Conservation (phyloP, 257 asterid genomes). For the Nicotiana tomentosiformis region DNA sequence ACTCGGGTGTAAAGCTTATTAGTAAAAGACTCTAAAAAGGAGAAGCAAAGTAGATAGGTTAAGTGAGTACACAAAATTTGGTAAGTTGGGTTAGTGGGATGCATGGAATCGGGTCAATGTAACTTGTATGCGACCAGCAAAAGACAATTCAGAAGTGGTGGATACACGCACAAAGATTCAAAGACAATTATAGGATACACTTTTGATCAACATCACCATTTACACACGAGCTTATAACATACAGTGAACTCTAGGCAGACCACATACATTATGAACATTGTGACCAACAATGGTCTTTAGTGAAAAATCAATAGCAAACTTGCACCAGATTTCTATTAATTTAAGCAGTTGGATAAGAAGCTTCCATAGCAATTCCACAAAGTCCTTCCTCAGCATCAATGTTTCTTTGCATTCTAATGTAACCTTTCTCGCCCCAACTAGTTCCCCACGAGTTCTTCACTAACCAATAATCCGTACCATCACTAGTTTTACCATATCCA, state of each 20-base stretch:
- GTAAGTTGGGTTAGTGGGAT: not conserved
- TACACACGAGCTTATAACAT: not conserved
- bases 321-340: not conserved
- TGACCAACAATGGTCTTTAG: not conserved
- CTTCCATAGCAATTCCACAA: not conserved
- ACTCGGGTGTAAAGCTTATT: too few species aligned
- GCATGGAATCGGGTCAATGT: not conserved
- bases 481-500: not conserved
- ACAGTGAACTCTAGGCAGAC: not conserved
- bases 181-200: not conserved
- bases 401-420: not conserved
- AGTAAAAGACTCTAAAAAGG: too few species aligned
- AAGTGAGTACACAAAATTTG: not conserved
- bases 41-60: too few species aligned
- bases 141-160: not conserved
- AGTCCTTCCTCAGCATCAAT: not conserved
- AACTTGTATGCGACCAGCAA: not conserved
- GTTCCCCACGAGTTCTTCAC: constrained; percentile 1
- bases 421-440: not conserved
- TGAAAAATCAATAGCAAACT: not conserved
- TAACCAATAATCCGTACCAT: not conserved
- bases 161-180: not conserved
- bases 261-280: not conserved
- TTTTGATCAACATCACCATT: not conserved
- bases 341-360: constrained; percentile 4